Evolutionary conservation across 768 basidiomycete genomes (phyloP).

Genomic region (Russula abietina): DNA sequence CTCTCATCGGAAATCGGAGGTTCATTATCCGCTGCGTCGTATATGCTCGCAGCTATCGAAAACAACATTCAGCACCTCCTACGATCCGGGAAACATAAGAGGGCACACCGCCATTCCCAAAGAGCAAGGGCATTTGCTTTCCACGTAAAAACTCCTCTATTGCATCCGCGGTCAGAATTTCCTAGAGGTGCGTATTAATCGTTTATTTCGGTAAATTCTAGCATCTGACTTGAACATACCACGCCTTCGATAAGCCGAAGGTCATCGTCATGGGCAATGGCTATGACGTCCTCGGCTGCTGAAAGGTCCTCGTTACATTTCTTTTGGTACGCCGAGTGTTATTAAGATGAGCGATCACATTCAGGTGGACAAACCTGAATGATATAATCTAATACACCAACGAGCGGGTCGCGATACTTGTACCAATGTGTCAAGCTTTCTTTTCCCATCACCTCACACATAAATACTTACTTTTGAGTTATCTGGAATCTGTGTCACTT

Average conservation of each 20-base stretch:
- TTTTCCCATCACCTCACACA: background rate
- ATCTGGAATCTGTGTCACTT: background rate
- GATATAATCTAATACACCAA: slow-evolving; percentile 12
- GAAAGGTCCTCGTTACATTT: no score
- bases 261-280: slow-evolving; percentile 18
- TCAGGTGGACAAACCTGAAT: background rate
- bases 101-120: slow-evolving; percentile 7
- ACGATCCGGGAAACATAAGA: no score
- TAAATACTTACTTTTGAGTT: background rate
- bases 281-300: background rate
- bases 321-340: background rate
- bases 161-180: background rate
- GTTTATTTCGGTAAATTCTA: background rate
- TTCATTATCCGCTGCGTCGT: no score
- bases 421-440: background rate
- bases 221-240: no score
- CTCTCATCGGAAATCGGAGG: no score
- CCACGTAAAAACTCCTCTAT: background rate
- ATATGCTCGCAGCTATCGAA: no score
- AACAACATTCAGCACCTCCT: no score
- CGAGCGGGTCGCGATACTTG: slow-evolving; percentile 12
- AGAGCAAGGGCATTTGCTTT: background rate
- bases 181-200: background rate
- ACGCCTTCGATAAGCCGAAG: background rate
- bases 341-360: background rate